phyloP scores from a whole-genome alignment of 1,284 basidiomycete genomes.

The Cryptococcus wingfieldii region DNA sequence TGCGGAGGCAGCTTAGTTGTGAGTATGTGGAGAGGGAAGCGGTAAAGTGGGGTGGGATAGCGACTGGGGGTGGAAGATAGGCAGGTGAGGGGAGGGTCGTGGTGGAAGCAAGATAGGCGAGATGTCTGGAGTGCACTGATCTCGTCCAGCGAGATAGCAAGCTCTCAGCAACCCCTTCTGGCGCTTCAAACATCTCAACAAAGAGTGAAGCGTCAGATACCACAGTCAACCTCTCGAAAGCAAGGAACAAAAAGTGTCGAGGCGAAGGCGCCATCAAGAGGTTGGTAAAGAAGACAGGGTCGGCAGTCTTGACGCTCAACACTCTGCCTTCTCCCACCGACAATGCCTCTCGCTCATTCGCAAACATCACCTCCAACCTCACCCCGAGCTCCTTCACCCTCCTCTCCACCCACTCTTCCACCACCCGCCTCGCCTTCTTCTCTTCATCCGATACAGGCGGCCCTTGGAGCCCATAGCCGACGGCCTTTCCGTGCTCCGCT shows the following conservation, averaged over 20 bases:
- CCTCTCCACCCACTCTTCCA: conserved; percentile 46
- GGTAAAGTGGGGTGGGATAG: conserved; percentile 13
- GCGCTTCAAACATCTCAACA: conserved; percentile 47
- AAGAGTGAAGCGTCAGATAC: conserved; percentile 48
- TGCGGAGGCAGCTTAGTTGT: conserved; percentile 8
- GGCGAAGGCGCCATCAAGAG: conserved; percentile 54
- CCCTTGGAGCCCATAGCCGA: conserved; percentile 32
- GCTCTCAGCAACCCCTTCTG: neutral
- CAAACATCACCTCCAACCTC: conserved; percentile 43
- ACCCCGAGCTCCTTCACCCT: conserved; percentile 47
- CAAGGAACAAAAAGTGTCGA: conserved; percentile 50
- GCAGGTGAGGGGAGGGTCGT: conserved; percentile 16
- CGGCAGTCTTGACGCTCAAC: conserved; percentile 55
- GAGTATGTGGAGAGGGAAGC: neutral
- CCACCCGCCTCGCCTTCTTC: conserved; percentile 45
- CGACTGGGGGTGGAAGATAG: conserved; percentile 7
- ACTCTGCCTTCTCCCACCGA: conserved; percentile 3
- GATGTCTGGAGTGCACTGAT: conserved; percentile 10
- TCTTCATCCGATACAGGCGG: conserved; percentile 52
- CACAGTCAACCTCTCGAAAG: conserved; percentile 39
- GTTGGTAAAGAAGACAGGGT: conserved; percentile 57
- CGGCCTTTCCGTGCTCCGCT: conserved; percentile 13
- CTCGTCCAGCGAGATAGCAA: conserved; percentile 11
- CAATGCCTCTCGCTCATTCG: conserved; percentile 4
- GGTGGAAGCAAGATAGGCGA: conserved; percentile 19